phyloP scores from a whole-genome alignment of 306 rosid genomes.

The Malus fusca region DNA sequence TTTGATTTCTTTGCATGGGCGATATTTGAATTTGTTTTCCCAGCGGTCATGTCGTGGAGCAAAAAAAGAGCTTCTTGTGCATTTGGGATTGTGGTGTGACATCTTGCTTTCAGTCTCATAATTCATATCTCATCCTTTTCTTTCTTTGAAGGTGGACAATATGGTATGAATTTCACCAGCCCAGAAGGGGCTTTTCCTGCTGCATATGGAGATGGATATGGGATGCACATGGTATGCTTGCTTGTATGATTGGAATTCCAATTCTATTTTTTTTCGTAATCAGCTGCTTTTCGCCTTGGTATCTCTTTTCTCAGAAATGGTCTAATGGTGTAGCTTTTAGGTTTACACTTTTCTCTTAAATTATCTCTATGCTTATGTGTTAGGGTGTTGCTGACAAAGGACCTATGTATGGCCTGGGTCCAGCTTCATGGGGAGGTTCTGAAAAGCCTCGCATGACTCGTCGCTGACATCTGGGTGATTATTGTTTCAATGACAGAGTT shows the following conservation, averaged over 20 bases:
- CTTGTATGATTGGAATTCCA: background rate
- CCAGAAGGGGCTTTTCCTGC: slow-evolving; percentile 44
- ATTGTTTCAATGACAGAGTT: slow-evolving; percentile 25
- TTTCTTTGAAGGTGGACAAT: slow-evolving; percentile 51
- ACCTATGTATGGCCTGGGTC: slow-evolving; percentile 44
- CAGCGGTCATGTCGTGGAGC: background rate
- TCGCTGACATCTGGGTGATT: slow-evolving; percentile 39
- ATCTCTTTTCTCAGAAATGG: background rate
- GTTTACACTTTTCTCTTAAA: background rate
- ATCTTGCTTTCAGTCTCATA: background rate
- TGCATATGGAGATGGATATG: slow-evolving; percentile 63
- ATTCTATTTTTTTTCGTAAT: background rate
- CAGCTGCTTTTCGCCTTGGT: background rate
- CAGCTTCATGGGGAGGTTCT: slow-evolving; percentile 58
- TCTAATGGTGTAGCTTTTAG: slow-evolving; percentile 3
- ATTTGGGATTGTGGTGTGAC: background rate
- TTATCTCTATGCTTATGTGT: slow-evolving; percentile 11
- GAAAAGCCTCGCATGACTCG: slow-evolving; percentile 67
- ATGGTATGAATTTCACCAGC: slow-evolving; percentile 54
- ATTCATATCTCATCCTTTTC: slow-evolving; percentile 23
- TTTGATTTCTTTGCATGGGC: background rate
- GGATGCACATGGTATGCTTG: slow-evolving; percentile 53
- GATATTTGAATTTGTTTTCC: background rate
- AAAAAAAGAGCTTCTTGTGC: background rate
- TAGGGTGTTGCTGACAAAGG: slow-evolving; percentile 65